These are phyloP conservation scores for Talaromyces atroroseus DNA, from an alignment of 2,329 filamentous ascomycete species.

Conservation along the genomic window DNA sequence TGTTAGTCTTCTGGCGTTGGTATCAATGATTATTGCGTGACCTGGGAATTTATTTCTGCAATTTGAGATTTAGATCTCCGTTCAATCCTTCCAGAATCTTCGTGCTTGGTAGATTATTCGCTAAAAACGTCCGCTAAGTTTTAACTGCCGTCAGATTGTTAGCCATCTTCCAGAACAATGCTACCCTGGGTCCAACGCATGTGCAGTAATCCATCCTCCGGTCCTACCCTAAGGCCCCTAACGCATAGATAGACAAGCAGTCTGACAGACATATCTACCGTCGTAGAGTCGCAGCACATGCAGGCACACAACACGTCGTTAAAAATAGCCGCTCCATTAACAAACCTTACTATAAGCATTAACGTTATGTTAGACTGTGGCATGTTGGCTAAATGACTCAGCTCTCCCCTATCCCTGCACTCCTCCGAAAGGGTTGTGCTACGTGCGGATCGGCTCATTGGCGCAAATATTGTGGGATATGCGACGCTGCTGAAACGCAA, in stretches of 20 bases:
- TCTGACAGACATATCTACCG: background rate
- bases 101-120: background rate
- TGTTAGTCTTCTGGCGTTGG: constrained; percentile 8
- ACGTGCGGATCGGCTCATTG: background rate
- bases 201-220: background rate
- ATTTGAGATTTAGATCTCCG: background rate
- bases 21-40: background rate
- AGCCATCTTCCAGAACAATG: background rate
- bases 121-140: background rate
- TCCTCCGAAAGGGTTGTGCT: background rate
- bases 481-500: constrained; percentile 3
- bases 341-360: no score
- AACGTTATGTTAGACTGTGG: no score
- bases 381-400: background rate
- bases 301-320: no score
- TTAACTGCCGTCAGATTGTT: background rate
- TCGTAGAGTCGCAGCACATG: no score
- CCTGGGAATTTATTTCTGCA: constrained; percentile 12
- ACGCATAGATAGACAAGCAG: no score
- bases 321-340: no score
- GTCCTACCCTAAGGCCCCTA: background rate
- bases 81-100: no score
- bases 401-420: background rate
- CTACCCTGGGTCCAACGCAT: background rate
- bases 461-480: background rate